These are phyloP conservation scores for Rhododendron vialii DNA, from an alignment of 148 eudicot genomes.

Conservation along the genomic window DNA sequence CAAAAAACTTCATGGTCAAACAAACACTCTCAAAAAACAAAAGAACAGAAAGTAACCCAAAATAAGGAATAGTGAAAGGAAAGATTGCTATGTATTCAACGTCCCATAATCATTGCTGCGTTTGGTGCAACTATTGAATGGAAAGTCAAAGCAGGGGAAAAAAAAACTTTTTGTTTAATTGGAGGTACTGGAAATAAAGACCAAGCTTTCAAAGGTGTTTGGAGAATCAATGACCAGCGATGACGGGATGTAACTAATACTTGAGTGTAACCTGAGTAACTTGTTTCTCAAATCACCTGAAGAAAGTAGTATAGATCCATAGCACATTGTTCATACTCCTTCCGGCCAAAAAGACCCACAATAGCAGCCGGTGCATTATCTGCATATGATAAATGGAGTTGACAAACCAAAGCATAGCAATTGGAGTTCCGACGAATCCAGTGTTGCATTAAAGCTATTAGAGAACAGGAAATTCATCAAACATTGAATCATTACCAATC, in stretches of 20 bases:
- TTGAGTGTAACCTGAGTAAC: not conserved
- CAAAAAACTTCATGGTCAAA: not conserved
- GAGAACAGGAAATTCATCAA: not conserved
- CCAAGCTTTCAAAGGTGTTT: not conserved
- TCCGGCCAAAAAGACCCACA: slow-evolving; percentile 84
- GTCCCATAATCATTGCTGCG: not conserved
- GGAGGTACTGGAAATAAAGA: not conserved
- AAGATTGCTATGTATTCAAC: not conserved
- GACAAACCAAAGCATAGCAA: not conserved
- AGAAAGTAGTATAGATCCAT: slow-evolving; percentile 91
- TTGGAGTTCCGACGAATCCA: not conserved
- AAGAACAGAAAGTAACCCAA: not conserved
- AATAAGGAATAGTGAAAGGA: not conserved
- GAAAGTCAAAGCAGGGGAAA: not conserved
- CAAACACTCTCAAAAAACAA: not conserved
- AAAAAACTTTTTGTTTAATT: not conserved
- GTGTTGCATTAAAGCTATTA: not conserved
- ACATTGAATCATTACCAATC: slow-evolving; percentile 49
- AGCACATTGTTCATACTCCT: slow-evolving; percentile 94
- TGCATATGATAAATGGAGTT: slow-evolving; percentile 24
- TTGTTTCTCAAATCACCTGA: slow-evolving; percentile 50
- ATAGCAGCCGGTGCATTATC: slow-evolving; percentile 92
- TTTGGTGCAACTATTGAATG: not conserved
- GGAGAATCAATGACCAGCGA: not conserved
- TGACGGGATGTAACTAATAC: not conserved